These are phyloP conservation scores for Cryptosporidium sp. DNA, from an alignment of 169 alveolate genomes.

Conservation along the genomic window DNA sequence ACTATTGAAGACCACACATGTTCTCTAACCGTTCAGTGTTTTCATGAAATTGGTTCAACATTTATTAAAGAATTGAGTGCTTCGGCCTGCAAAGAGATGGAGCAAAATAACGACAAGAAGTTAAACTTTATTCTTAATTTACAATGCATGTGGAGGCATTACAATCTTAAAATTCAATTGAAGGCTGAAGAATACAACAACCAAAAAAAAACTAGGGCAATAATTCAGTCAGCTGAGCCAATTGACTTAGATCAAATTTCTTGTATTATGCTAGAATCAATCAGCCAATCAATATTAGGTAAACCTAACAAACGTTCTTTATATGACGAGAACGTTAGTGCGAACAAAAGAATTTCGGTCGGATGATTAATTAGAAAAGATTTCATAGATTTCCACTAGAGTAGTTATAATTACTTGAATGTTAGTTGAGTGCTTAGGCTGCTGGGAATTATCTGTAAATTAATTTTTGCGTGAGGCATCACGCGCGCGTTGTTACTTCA, in stretches of 20 bases:
- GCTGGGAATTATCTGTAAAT: neutral
- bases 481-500: neutral
- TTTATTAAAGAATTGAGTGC: constrained; percentile 33
- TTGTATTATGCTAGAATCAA: constrained; percentile 8
- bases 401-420: neutral
- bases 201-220: constrained; percentile 57
- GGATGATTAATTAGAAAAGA: neutral
- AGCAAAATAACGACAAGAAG: constrained; percentile 9
- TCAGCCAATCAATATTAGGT: constrained; percentile 6
- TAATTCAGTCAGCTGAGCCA: constrained; percentile 67
- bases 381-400: neutral
- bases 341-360: neutral
- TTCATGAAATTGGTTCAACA: constrained; percentile 53
- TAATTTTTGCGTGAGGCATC: neutral
- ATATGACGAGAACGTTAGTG: neutral
- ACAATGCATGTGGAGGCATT: constrained; percentile 37
- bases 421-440: neutral
- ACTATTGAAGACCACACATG: constrained; percentile 69
- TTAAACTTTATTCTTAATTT: constrained; percentile 36
- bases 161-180: constrained; percentile 38
- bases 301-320: constrained; percentile 1
- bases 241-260: constrained; percentile 36
- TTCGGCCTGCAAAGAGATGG: constrained; percentile 63
- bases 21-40: constrained; percentile 51
- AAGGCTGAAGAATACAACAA: constrained; percentile 67